Evolutionary conservation across 441 rosid genomes (phyloP).

Genomic region (Euphorbia celastroides): DNA sequence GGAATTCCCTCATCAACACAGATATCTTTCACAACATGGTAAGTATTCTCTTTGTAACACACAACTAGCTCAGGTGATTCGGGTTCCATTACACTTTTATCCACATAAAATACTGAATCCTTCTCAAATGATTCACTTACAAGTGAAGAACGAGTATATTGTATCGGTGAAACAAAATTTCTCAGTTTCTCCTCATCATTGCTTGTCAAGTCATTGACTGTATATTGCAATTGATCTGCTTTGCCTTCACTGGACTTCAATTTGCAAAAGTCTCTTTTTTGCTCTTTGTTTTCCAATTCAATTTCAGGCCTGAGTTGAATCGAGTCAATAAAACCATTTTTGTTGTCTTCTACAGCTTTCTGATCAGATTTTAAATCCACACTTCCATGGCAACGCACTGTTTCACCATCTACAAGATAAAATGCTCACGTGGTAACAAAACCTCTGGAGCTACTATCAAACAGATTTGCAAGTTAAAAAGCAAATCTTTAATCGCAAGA

Average conservation of each 20-base stretch:
- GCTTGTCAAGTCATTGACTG: neutral
- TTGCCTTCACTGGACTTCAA: constrained; percentile 25
- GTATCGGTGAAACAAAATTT: constrained; percentile 18
- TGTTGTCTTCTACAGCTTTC: constrained; percentile 31
- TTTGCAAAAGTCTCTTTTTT: constrained; percentile 15
- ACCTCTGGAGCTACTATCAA: no score
- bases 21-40: constrained; percentile 64
- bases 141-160: constrained; percentile 19
- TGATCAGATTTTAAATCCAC: constrained; percentile 27
- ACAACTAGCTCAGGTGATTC: constrained; percentile 56
- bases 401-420: constrained; percentile 46
- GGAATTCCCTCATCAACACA: constrained; percentile 71
- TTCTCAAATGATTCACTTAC: constrained; percentile 27
- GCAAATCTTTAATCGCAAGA: neutral
- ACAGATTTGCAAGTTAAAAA: constrained; percentile 4
- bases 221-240: constrained; percentile 16
- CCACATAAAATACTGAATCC: constrained; percentile 37
- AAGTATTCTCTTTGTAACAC: constrained; percentile 53
- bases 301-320: constrained; percentile 26
- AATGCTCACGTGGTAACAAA: no score
- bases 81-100: constrained; percentile 50
- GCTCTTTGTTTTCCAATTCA: constrained; percentile 27
- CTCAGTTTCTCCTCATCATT: constrained; percentile 19
- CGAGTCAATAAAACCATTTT: constrained; percentile 31
- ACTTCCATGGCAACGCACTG: constrained; percentile 27